Evolutionary conservation across 495 filamentous ascomycete species (phyloP), one percentile per base, ranked within the genome.

Genomic region (Mytilinidion resinicola): DNA sequence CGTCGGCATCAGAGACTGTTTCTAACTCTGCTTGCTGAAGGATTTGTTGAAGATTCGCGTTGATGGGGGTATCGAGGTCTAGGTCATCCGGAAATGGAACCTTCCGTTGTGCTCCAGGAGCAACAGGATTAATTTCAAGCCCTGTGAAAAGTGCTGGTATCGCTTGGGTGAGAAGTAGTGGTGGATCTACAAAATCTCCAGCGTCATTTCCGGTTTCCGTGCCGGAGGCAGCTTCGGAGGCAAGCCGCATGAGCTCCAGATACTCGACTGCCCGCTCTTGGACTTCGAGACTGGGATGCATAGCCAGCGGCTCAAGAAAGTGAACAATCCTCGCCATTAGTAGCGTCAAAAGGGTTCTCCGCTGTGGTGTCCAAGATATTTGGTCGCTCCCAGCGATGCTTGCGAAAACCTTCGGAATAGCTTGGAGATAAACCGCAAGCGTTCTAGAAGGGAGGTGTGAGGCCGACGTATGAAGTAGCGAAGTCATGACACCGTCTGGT

Each of bases 201-300:
- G 82, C 75, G 10, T 76, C 60, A 3, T 39, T 75, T 3, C 76
- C 77, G n/a, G 80, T 70, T 3, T 77, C 72, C 48, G 88, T 85
- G n/a, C 79, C 80, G 5, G 78, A 76, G 6, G 86, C 79, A 20
- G 92, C 88, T 72, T 98, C 92, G 0, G 82, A 80, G 11, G 87
- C 87, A 42, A 98, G 76, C 44, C 89, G 87, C 63, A 96, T 81
- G 4, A 97, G 78, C 65, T 98, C 93, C 1, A 88, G 78, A 64
- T 92, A 95, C 66, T 96, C 92, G 14, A 96, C 91, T 8, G 90
- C 85, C 49, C 95, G 82, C 72, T 97, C 93, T 70, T 98, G 93
- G n/a, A 97, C 90, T 65, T 97, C 93, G 9, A 98, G 76, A 62
- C 83, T 86, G 0, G 95, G 90, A 67, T 96, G 90, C 4, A 82